A percentile compares a stretch with the other conserved stretches of the same genome.
Conservation (phyloP, 2,329 filamentous ascomycete genomes). For the Fusarium pseudoanthophilum region DNA sequence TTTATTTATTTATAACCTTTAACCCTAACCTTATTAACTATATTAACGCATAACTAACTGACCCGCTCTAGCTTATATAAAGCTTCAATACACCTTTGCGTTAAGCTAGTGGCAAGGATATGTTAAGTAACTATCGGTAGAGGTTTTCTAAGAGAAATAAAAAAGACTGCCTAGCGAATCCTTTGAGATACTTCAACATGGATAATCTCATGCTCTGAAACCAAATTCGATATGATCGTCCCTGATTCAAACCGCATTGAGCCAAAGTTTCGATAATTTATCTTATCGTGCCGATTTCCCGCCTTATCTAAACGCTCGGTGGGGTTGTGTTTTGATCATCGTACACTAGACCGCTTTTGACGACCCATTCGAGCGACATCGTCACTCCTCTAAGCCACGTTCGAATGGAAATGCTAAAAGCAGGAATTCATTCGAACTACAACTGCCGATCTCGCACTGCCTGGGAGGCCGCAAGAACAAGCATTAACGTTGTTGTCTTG, state of each 20-base stretch:
- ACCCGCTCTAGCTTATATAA: too few relatives aligned
- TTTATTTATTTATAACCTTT: too few relatives aligned
- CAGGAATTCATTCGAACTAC: not conserved
- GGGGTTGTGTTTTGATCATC: not conserved
- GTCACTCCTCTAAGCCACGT: conserved; percentile 14
- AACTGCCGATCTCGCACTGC: not conserved
- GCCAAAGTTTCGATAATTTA: not conserved
- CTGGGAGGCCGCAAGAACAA: conserved; percentile 1
- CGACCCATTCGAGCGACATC: conserved; percentile 1
- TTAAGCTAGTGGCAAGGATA: not conserved
- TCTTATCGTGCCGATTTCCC: not conserved
- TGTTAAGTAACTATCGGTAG: not conserved
- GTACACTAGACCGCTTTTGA: not conserved
- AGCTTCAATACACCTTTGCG: not conserved
- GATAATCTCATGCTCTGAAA: not conserved
- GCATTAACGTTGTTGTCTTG: not conserved
- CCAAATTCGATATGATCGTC: not conserved
- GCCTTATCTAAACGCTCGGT: conserved; percentile 9
- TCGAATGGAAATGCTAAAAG: not conserved
- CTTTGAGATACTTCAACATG: not conserved
- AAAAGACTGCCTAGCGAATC: not conserved
- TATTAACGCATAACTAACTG: too few relatives aligned
- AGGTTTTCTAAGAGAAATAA: not conserved
- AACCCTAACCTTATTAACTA: too few relatives aligned
- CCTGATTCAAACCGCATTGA: not conserved